These are phyloP conservation scores for Nematodospora anomalae DNA, from an alignment of 1,139 yeast species.

Conservation along the genomic window DNA sequence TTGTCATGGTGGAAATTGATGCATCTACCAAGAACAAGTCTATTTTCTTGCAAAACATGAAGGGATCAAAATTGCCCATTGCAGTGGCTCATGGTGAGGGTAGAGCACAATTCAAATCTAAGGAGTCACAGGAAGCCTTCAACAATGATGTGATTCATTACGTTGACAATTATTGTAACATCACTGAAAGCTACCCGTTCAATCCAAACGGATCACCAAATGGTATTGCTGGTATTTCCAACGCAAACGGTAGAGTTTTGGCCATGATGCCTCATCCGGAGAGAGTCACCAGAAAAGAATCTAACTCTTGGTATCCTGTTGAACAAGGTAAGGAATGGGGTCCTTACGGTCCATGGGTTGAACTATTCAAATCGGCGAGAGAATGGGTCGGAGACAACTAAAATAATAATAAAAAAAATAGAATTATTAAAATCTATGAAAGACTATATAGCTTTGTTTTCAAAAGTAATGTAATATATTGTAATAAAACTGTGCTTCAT, in stretches of 20 bases:
- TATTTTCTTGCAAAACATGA: slow-evolving; percentile 86
- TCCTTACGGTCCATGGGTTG: slow-evolving; percentile 90
- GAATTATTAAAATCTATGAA: neutral
- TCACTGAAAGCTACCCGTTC: slow-evolving; percentile 81
- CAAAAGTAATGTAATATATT: too few relatives aligned
- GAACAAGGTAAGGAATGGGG: slow-evolving; percentile 67
- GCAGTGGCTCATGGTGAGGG: slow-evolving; percentile 99
- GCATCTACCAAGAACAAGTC: slow-evolving; percentile 50
- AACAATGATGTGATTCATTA: slow-evolving; percentile 64
- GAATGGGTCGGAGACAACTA: slow-evolving; percentile 73
- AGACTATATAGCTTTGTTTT: too few relatives aligned
- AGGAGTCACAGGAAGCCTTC: slow-evolving; percentile 43
- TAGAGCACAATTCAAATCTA: slow-evolving; percentile 66
- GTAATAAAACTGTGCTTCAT: too few relatives aligned
- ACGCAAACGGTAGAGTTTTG: slow-evolving; percentile 90
- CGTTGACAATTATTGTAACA: slow-evolving; percentile 87
- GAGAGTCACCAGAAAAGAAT: slow-evolving; percentile 82
- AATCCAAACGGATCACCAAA: slow-evolving; percentile 96
- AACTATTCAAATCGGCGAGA: slow-evolving; percentile 90
- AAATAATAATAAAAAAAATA: slow-evolving; percentile 2
- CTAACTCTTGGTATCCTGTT: slow-evolving; percentile 88
- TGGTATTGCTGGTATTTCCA: slow-evolving; percentile 90
- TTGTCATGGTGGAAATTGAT: slow-evolving; percentile 82
- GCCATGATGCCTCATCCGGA: slow-evolving; percentile 99
- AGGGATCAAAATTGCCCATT: slow-evolving; percentile 88